Conservation (phyloP, 352 stramenopile genomes). For the Globisporangium heterothallicum region DNA sequence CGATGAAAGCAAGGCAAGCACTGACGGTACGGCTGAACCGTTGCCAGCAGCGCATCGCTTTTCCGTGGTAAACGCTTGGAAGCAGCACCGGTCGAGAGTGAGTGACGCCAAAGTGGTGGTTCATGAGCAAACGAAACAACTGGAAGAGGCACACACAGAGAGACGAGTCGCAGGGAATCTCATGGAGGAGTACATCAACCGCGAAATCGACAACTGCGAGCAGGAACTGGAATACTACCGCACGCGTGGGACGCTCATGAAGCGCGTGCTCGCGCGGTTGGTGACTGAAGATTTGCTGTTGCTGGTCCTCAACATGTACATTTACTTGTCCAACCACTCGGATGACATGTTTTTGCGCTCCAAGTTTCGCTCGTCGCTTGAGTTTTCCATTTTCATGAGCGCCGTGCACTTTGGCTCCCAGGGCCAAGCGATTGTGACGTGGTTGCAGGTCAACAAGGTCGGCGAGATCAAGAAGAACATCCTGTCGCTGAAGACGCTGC, state of each 20-base stretch:
- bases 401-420: slow-evolving; percentile 17
- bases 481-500: background rate
- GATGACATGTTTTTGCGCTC: slow-evolving; percentile 12
- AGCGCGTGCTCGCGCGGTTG: slow-evolving; percentile 15
- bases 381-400: slow-evolving; percentile 21
- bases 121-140: background rate
- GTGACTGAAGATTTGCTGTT: slow-evolving; percentile 18
- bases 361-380: slow-evolving; percentile 16
- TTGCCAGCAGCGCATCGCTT: background rate
- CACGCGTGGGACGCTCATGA: slow-evolving; percentile 15
- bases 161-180: background rate
- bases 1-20: background rate
- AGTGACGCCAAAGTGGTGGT: background rate
- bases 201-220: slow-evolving; percentile 7
- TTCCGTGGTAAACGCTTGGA: background rate
- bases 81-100: background rate
- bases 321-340: slow-evolving; percentile 16
- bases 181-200: slow-evolving; percentile 5
- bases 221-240: slow-evolving; percentile 16
- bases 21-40: background rate
- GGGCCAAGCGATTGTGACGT: slow-evolving; percentile 14
- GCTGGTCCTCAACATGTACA: slow-evolving; percentile 19
- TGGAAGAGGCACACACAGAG: background rate
- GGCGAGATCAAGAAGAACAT: slow-evolving; percentile 10
- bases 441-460: slow-evolving; percentile 16